Base-by-base conservation (phyloP, 1,284 basidiomycete genomes). In the Apiotrichum akiyoshidainum region DNA sequence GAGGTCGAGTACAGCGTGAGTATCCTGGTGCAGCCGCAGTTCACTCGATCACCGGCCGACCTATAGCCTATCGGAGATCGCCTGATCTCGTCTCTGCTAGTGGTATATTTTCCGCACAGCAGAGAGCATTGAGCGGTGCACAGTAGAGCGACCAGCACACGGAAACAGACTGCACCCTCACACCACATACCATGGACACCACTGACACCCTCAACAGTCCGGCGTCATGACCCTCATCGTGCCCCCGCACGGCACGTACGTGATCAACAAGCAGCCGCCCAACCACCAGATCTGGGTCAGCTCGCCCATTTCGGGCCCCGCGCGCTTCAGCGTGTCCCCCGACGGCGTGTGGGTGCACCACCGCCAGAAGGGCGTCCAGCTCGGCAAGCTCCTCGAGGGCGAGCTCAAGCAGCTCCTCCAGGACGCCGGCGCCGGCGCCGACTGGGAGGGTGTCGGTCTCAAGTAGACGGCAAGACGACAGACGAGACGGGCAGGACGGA, bases 251-350 rank as follows among this genome's bases (percentile, higher is more conserved):
- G 94, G 94, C 19, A 98, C 91, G n/a, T 99, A 97, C 80, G 95
- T 98, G 44, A 90, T 99, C 80, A 99, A 99, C 81, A 99, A 99
- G 82, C 95, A 99, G 78, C 95, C 95, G 11, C 95, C 96, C 7
- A 98, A 98, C 75, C 92, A 93, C 78, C 96, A 99, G 77, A 98
- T 99, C 72, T 99, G 95, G 95, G 82, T 99, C 37, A 94, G 91
- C 13, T 95, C 92, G 39, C 95, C 95, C 0, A 73, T 87, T 63
- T 90, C 92, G 68, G 92, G 92, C 17, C 92, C 92, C 13, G 89
- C 89, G 78, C 85, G 92, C 45, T 96, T 92, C 73, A 90, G 92
- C 75, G 90, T 88, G 67, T 65, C 69, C n/a, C 33, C 55, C n/a
- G 50, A 60, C 17, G 70, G 66, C 12, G 47, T 50, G 2, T 96